A percentile compares a stretch with the other conserved stretches of the same genome.
Conservation (phyloP, 352 stramenopile species). For the Phytophthora idaei region DNA sequence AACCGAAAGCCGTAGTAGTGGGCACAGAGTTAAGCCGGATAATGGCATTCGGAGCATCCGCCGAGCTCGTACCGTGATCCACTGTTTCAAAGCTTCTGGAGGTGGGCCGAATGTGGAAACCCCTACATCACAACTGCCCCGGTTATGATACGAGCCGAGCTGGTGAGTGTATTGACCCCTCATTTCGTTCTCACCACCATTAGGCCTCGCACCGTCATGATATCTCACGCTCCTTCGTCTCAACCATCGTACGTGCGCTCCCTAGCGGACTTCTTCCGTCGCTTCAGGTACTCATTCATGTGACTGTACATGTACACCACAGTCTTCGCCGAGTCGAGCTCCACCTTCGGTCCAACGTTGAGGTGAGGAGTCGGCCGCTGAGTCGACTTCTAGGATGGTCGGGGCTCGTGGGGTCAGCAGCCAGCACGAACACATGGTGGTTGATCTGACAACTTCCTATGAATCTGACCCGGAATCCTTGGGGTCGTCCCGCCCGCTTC, state of each 20-base stretch:
- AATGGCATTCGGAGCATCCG: too few relatives aligned
- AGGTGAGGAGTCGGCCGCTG: neutral
- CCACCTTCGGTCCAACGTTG: neutral
- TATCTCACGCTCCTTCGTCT: neutral
- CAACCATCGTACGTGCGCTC: neutral
- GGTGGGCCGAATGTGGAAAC: neutral
- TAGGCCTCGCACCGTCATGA: neutral
- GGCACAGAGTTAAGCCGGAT: too few relatives aligned
- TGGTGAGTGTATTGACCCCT: neutral
- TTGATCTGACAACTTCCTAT: neutral
- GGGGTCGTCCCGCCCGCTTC: neutral
- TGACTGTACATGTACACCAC: too few relatives aligned
- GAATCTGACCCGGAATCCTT: neutral
- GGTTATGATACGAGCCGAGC: conserved; percentile 5
- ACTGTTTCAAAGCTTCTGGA: neutral
- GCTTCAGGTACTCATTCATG: neutral
- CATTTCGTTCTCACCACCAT: neutral
- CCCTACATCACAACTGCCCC: conserved; percentile 1
- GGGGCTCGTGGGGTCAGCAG: neutral
- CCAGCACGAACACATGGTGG: neutral
- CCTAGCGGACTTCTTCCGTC: neutral
- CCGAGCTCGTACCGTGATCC: neutral
- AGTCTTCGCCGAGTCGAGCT: neutral
- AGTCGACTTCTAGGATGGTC: neutral
- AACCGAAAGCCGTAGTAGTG: too few relatives aligned